Percentiles rank a stretch among this genome's conserved stretches.
phyloP scores from a whole-genome alignment of 257 asterid genomes.

The Solanum sitiens region DNA sequence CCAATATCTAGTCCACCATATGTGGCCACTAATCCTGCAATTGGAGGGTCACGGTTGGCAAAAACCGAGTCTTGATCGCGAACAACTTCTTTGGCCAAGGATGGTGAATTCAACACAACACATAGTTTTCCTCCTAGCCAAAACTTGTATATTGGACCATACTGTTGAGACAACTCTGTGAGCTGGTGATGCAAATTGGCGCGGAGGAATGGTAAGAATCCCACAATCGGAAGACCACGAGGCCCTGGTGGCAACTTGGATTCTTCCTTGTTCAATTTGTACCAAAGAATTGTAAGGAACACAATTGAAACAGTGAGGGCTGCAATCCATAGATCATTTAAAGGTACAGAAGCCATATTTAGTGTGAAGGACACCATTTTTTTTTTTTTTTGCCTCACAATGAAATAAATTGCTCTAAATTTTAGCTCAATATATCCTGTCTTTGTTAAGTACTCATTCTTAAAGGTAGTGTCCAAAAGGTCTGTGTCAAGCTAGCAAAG shows the following conservation, averaged over 20 bases:
- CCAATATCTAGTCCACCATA: slow-evolving; percentile 22
- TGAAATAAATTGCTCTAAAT: not conserved
- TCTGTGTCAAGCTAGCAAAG: not conserved
- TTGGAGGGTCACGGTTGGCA: slow-evolving; percentile 17
- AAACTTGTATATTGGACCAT: slow-evolving; percentile 25
- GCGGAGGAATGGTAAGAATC: slow-evolving; percentile 32
- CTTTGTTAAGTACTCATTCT: not conserved
- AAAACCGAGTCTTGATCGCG: slow-evolving; percentile 27
- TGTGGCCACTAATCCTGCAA: not conserved
- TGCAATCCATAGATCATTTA: not conserved
- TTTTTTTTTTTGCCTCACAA: not conserved
- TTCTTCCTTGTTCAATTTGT: not conserved
- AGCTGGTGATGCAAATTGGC: slow-evolving; percentile 20
- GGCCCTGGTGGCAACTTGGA: slow-evolving; percentile 32
- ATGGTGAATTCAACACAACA: slow-evolving; percentile 22
- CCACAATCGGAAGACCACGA: slow-evolving; percentile 30
- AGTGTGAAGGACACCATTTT: not conserved
- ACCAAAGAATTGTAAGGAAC: not conserved
- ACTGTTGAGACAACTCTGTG: slow-evolving; percentile 7
- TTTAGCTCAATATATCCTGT: not conserved
- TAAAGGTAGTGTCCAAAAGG: not conserved
- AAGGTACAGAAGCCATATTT: not conserved
- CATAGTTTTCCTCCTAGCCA: slow-evolving; percentile 19
- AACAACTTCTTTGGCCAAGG: slow-evolving; percentile 15
- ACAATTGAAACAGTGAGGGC: not conserved